A percentile compares a stretch with the other conserved stretches of the same genome.
phyloP scores from a whole-genome alignment of 768 basidiomycete species.

The Trametes elegans region DNA sequence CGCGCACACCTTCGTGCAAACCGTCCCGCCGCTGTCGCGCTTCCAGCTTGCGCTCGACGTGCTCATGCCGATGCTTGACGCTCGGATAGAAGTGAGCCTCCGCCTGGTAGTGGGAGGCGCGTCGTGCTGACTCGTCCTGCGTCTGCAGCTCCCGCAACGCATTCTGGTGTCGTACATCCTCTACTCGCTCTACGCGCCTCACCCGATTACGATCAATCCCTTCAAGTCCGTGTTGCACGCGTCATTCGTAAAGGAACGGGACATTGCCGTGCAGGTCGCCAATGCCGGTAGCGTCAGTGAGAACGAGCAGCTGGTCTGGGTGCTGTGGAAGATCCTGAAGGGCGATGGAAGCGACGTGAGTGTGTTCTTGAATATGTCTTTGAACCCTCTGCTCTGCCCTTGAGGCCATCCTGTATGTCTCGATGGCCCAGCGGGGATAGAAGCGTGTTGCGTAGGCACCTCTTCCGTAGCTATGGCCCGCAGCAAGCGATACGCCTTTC shows the following conservation, averaged over 20 bases:
- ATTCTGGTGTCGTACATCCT: slow-evolving; percentile 80
- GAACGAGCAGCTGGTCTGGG: slow-evolving; percentile 82
- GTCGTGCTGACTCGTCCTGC: not conserved
- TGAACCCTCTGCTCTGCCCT: not conserved
- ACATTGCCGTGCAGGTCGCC: slow-evolving; percentile 53
- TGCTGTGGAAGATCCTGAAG: slow-evolving; percentile 82
- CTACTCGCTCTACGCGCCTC: slow-evolving; percentile 76
- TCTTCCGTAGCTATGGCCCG: too few species aligned
- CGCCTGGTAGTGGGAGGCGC: slow-evolving; percentile 10
- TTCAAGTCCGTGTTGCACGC: slow-evolving; percentile 73
- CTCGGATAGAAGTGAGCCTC: slow-evolving; percentile 51
- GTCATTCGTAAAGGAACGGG: slow-evolving; percentile 67
- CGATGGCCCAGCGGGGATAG: too few species aligned
- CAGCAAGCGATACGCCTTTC: too few species aligned
- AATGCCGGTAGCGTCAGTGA: slow-evolving; percentile 46
- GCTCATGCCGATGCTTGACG: slow-evolving; percentile 68
- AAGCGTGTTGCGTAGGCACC: too few species aligned
- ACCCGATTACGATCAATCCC: slow-evolving; percentile 78
- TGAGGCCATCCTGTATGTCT: not conserved
- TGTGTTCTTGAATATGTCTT: slow-evolving; percentile 14
- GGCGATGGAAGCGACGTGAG: slow-evolving; percentile 80
- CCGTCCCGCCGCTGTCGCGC: slow-evolving; percentile 71
- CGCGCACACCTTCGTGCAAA: slow-evolving; percentile 70
- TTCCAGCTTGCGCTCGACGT: slow-evolving; percentile 85
- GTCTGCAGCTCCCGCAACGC: slow-evolving; percentile 59